A percentile compares a stretch with the other conserved stretches of the same genome.
These are phyloP conservation scores for Niebla homalea DNA, from an alignment of 495 filamentous ascomycete species.

Conservation along the genomic window DNA sequence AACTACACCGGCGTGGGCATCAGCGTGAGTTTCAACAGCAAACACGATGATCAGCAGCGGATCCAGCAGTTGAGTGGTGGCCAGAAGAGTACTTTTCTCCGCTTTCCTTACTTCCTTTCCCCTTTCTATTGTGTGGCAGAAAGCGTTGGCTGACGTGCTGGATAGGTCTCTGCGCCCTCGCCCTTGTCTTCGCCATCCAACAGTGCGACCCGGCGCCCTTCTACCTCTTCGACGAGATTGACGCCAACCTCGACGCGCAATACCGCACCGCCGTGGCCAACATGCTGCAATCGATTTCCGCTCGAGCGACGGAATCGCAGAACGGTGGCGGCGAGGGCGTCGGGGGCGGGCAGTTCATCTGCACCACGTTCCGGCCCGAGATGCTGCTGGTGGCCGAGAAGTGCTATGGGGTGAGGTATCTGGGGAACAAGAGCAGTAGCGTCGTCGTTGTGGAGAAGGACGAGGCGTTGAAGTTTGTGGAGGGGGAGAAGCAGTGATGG, in stretches of 20 bases:
- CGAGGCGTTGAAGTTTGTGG: constrained; percentile 85
- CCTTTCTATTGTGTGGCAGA: no score
- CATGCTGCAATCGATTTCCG: constrained; percentile 67
- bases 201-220: constrained; percentile 94
- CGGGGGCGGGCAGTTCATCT: constrained; percentile 54
- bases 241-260: constrained; percentile 94
- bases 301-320: constrained; percentile 10
- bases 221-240: constrained; percentile 98
- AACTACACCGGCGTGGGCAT: constrained; percentile 98
- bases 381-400: constrained; percentile 93
- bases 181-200: constrained; percentile 97
- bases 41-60: constrained; percentile 93
- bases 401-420: constrained; percentile 90
- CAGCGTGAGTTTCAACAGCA: constrained; percentile 95
- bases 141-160: no score
- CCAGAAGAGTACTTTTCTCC: constrained; percentile 66
- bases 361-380: constrained; percentile 95
- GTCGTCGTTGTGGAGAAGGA: constrained; percentile 81
- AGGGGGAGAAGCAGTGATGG: constrained; percentile 44
- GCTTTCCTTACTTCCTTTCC: neutral
- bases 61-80: constrained; percentile 95
- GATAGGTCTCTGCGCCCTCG: constrained; percentile 87
- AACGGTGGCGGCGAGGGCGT: constrained; percentile 25
- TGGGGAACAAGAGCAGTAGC: constrained; percentile 73
- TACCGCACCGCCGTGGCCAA: constrained; percentile 89